Base-by-base conservation (phyloP, 257 asterid genomes). In the Solanum bulbocastanum region DNA sequence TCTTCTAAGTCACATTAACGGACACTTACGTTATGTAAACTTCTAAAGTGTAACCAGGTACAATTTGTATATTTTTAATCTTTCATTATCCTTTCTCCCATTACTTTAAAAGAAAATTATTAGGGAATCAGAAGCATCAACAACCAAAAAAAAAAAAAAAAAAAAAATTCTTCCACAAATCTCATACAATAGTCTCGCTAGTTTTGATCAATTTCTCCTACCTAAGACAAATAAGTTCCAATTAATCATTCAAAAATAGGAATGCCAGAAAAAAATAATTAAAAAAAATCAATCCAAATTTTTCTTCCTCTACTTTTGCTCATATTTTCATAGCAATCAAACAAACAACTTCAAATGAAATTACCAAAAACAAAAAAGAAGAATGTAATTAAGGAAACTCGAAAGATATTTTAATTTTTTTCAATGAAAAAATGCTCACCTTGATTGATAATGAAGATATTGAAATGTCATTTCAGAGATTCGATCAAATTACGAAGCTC, bases 271-370 rank as follows among this genome's bases (percentile, higher is more conserved):
- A 49, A 13, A 33, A 32, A 9, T 0, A 25, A 20, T 6, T 49
- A 49, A 49, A 49, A 49, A 15, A 18, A n/a, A n/a, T 52, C 76
- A 87, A 84, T 25, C 33, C 10, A 32, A 33, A 35, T 6, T 0
- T 15, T 23, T 39, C 30, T 73, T 66, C 83, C 16, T 44, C 66
- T 8, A 27, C 68, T 35, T 62, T 60, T 42, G 58, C 65, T 56
- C 79, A n/a, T 88, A 87, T 90, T 88, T 35, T 60, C 88, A 35
- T 65, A 62, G 56, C 32, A 74, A 88, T 90, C 90, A 75, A 33
- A 62, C 87, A 82, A 52, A 84, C 32, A 15, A 88, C 88, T 35
- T 89, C 71, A 88, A 75, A 86, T 40, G n/a, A 56, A 83, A 37
- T 87, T 72, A 83, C 82, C 36, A 87, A 6, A 7, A 72, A 33